phyloP scores from a whole-genome alignment of 805 yeast genomes.

The Candida chilensis region DNA sequence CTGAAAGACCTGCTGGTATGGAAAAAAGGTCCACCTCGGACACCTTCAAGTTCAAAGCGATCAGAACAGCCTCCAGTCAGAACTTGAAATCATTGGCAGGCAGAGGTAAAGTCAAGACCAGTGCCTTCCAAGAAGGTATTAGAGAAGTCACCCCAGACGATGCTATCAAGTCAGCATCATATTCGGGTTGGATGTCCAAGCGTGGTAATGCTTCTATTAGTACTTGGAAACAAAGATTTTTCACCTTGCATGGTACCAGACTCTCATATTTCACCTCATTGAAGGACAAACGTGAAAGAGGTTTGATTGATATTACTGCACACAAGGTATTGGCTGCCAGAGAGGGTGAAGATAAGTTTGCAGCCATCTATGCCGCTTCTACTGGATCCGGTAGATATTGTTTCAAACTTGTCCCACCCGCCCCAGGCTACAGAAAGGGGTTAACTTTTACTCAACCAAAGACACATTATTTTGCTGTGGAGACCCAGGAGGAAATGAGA shows the following conservation, averaged over 20 bases:
- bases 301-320: conserved; percentile 91
- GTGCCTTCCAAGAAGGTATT: conserved; percentile 86
- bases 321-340: conserved; percentile 81
- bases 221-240: conserved; percentile 86
- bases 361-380: conserved; percentile 84
- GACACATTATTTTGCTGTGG: conserved; percentile 94
- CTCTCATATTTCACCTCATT: conserved; percentile 77
- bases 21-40: conserved; percentile 25
- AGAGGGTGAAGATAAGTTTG: conserved; percentile 72
- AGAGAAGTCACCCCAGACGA: conserved; percentile 66
- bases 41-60: conserved; percentile 38
- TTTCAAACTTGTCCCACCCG: conserved; percentile 92
- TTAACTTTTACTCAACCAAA: conserved; percentile 94
- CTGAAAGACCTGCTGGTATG: conserved; percentile 5
- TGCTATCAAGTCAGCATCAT: conserved; percentile 66
- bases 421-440: conserved; percentile 94
- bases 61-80: conserved; percentile 46
- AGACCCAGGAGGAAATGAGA: conserved; percentile 84
- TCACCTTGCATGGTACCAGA: conserved; percentile 87
- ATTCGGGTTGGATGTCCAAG: conserved; percentile 94
- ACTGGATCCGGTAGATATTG: conserved; percentile 92
- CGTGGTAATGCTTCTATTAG: conserved; percentile 77
- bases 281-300: conserved; percentile 79
- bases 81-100: conserved; percentile 33
- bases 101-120: conserved; percentile 54